Base-by-base conservation (phyloP, 495 filamentous ascomycete genomes). In the Daldinia concentrica region DNA sequence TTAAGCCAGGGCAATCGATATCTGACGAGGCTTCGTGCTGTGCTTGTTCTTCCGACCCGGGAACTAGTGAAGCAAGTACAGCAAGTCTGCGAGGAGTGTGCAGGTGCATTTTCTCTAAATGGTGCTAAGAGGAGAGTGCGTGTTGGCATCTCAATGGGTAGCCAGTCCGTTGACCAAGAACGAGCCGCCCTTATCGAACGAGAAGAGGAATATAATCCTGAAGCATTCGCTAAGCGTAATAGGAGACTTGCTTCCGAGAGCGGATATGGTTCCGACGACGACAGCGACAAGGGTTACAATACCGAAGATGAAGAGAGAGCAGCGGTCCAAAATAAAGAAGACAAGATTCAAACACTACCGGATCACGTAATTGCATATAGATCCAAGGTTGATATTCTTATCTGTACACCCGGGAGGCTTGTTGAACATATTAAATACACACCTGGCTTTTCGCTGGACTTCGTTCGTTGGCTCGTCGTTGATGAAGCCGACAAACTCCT, bases 401-500 rank as follows among this genome's bases (percentile, higher is more conserved):
- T 99, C 37, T 94, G 91, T 76, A 99, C 95, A 0, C 95, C 95
- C 0, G 95, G 96, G 64, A 87, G 95, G 50, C 85, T 99, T 8
- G 93, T 99, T 26, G 94, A 98, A 74, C 93, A 99, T 80, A 84
- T 98, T 61, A 88, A 89, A 62, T 87, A 89, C 67, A 97, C 95
- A 3, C 87, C 87, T 11, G 92, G 95, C 2, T 97, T 97, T 74
- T 88, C 84, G 3, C 82, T 94, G 55, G 84, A 90, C 36, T 86
- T 90, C 79, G 84, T 95, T 6, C 86, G 90, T 69, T 98, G 93
- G 93, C 84, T 95, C 19, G 88, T 97, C 19, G 91, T 98, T 32
- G 95, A 99, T 74, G 95, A 99, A 81, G 95, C 94, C 0, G 95
- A 98, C 79, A 89, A 94, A 69, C 82, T 98, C 6, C 89, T 98